Evolutionary conservation across 192 early-diverging fungal species (phyloP), one percentile per base, ranked within the genome.

Genomic region (Coemansia reversa): DNA sequence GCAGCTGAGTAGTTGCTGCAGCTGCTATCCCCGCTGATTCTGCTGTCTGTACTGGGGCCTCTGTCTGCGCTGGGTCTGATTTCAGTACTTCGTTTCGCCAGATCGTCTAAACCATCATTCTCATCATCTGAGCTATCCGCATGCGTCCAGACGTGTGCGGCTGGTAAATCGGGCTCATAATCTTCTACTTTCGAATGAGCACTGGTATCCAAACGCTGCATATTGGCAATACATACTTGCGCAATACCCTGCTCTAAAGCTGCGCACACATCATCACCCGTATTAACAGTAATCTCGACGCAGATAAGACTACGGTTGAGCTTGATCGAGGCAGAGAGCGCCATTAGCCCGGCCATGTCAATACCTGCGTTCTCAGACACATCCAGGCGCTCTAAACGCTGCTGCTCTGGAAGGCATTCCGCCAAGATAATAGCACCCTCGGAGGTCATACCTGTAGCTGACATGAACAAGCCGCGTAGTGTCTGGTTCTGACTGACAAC

Each of bases 351-450:
- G 2, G 88, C 91, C 63, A 94, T 70, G 25, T 90, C 87, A 33
- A 96, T 90, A 2, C 65, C 74, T 11, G 87, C 84, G 70, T 96
- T 96, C 22, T 83, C 74, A 5, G 89, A 87, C 29, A 96, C 70
- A 68, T 94, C 90, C 62, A 96, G 83, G 52, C 86, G 81, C 59
- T 79, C 75, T 12, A 96, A 73, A 24, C 82, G 55, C 6, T 81
- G 83, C 18, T 86, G 91, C 51, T 94, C 88, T 6, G 92, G 91
- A 47, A 96, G 66, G 25, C 85, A 84, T 74, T 96, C 94, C 19
- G 94, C 91, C 45, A 96, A 66, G 5, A 85, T 83, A 53, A 96
- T 90, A 9, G 91, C 86, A 64, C 88, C 90, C 66, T 92, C 92
- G 1, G 90, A 86, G 8, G 77, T 82, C 58, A 93, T 75, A 18